Evolutionary conservation across 768 basidiomycete species (phyloP), one percentile per base, ranked within the genome.

Genomic region (Pleurotus cornucopiae): DNA sequence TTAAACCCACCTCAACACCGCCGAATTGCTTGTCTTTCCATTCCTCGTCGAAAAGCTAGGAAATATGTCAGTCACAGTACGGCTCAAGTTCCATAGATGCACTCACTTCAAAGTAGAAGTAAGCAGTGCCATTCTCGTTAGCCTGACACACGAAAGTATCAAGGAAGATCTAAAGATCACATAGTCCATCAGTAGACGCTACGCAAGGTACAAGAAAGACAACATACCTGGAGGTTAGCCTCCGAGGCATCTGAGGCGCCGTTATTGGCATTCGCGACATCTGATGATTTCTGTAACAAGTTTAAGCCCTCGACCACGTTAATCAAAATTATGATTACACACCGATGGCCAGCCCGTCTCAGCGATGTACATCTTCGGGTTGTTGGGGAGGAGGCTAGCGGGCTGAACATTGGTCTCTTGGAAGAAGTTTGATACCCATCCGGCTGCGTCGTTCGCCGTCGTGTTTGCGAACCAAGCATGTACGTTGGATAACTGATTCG

Each of bases 391-490:
- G 0, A 60, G 52, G 6, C 71, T 60, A 0, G 92, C 88, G n/a
- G 72, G 65, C 5, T 62, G 69, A 4, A 91, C 79, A 65, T 95
- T 79, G n/a, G 71, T 79, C 7, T 76, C 65, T 57, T 86, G 63
- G 76, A 94, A 97, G 76, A 91, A 98, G 0, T 79, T 62, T 14
- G 73, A 74, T 0, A 92, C 94, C 96, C 96, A 99, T 5, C 61
- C 79, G 0, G 94, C 90, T 0, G 89, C 86, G 3, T 79, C 62
- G 4, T 81, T 68, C 21, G 86, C 83, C 6, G 81, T 77, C 21
- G 87, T 80, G 61, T 88, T 84, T n/a, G 88, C 95, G 67, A 97
- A 98, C 92, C 91, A 94, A 2, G 94, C 86, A 65, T 96, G 94
- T 5, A 94, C 91, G 59, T 97, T 96, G 5, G 91, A 81, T 88